Base-by-base conservation (phyloP, 768 basidiomycete genomes). In the Auriscalpium microsporum region DNA sequence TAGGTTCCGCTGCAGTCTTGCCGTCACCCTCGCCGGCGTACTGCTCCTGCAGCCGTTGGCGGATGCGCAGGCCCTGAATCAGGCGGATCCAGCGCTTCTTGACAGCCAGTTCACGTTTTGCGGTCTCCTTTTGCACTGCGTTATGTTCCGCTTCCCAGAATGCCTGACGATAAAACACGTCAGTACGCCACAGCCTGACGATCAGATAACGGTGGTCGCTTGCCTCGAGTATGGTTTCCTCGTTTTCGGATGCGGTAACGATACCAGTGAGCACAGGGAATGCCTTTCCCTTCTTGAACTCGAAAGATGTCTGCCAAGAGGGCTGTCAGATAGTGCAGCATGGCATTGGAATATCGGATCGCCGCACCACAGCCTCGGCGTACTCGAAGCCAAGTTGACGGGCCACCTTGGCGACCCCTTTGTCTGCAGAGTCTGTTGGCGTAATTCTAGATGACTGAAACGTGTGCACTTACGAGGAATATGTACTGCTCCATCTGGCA, bases 221-320 rank as follows among this genome's bases (percentile, higher is more conserved):
- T 67, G 88, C 94, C 73, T 95, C 90, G 28, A 94, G 69, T 14
- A 97, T 65, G 4, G 77, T 67, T 1, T 74, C 72, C 66, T 92
- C 87, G 60, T 90, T 81, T 68, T 94, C 93, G 40, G 76, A 76
- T 14, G 94, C 90, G 28, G 92, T 76, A 28, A 98, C 93, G 2
- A 99, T 78, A 10, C 95, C 95, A 52, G 84, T 80, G 35, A 95
- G 73, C 56, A 91, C 74, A 4, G 95, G 95, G 56, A 82, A 81
- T 0, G 96, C 95, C 50, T 87, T 80, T 35, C 90, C 85, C 68
- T 94, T 94, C 66, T 84, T 91, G 74, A 98, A 99, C 69, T 97
- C 95, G 68, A 98, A 99, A 13, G 94, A 89, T 55, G 85, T 92
- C 94, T 97, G 63, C 10, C 56, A 16, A 52, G 59, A 56, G 64